Evolutionary conservation across 768 basidiomycete genomes (phyloP), one percentile per base, ranked within the genome.

Genomic region (Kwoniella sp.): DNA sequence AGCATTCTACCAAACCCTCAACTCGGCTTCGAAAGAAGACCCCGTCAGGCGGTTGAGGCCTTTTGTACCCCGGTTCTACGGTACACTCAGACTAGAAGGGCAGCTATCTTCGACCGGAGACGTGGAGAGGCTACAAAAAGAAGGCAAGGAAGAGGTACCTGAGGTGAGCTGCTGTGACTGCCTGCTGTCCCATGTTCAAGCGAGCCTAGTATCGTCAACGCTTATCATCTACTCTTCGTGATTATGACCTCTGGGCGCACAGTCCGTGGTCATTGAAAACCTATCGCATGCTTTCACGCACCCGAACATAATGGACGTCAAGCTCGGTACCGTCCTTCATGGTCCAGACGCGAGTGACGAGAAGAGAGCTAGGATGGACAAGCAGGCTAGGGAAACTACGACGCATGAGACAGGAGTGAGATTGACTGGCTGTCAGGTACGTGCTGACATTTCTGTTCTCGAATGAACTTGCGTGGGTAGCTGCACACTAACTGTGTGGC

Each of bases 281-380:
- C 82, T 93, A 13, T 81, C 89, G 1, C 81, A 88, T 69, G 75
- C 84, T 0, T 97, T 93, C 83, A 72, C 81, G 37, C 89, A 87
- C 76, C 94, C 94, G 5, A 92, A 90, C 70, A 86, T 96, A 63
- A 83, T 97, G 29, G 95, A 99, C 78, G 84, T 93, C 77, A 99
- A 98, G 80, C 89, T 98, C 17, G 96, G 96, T 0, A 94, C 90
- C 0, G 83, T 89, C 0, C 85, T 98, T n/a, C 91, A 90, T 68
- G 92, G 91, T 56, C 76, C 78, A 13, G 82, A 83, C 25, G 85
- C 89, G 4, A 79, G 85, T 0, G 84, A 85, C 1, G 91, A 90
- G 63, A 99, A 99, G 82, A 84, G 86, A 65, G 85, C 82, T 45
- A 86, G 90, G 26, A 93, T 94, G 93, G 82, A 85, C 61, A 84